Percentiles rank a stretch among this genome's conserved stretches.
These are phyloP conservation scores for Phytophthora constricta DNA, from an alignment of 352 stramenopile genomes.

Conservation along the genomic window DNA sequence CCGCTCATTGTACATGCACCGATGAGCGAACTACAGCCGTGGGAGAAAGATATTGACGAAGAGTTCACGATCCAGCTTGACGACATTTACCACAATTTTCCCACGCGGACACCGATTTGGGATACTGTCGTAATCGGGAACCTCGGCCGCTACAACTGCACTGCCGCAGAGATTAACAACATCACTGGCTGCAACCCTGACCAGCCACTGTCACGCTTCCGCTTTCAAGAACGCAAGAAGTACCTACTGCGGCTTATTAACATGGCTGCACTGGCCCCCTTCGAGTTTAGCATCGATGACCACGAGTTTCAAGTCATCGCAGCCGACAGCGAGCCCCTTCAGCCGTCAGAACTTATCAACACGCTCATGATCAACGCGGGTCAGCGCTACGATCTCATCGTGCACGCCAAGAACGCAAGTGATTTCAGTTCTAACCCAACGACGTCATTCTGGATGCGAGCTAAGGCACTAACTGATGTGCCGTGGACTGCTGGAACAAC, in stretches of 20 bases:
- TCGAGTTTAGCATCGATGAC: conserved; percentile 45
- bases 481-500: conserved; percentile 24
- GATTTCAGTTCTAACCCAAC: no score
- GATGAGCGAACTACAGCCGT: conserved; percentile 8
- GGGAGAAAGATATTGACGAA: conserved; percentile 28
- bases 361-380: conserved; percentile 37
- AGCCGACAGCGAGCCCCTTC: conserved; percentile 30
- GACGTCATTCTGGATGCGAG: conserved; percentile 42
- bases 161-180: conserved; percentile 13
- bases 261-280: conserved; percentile 33
- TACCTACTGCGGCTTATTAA: conserved; percentile 43
- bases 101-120: conserved; percentile 21
- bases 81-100: conserved; percentile 35
- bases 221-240: conserved; percentile 25
- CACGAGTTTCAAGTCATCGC: conserved; percentile 43
- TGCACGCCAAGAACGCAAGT: conserved; percentile 30
- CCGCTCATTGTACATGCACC: conserved; percentile 39
- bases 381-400: conserved; percentile 41
- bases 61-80: conserved; percentile 33
- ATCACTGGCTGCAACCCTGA: conserved; percentile 15
- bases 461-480: conserved; percentile 22
- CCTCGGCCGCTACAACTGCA: conserved; percentile 43
- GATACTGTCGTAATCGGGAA: conserved; percentile 43
- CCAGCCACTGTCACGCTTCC: conserved; percentile 27
- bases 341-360: conserved; percentile 32